Conservation (phyloP, 805 yeast genomes). For the Barnettozyma pratensis region DNA sequence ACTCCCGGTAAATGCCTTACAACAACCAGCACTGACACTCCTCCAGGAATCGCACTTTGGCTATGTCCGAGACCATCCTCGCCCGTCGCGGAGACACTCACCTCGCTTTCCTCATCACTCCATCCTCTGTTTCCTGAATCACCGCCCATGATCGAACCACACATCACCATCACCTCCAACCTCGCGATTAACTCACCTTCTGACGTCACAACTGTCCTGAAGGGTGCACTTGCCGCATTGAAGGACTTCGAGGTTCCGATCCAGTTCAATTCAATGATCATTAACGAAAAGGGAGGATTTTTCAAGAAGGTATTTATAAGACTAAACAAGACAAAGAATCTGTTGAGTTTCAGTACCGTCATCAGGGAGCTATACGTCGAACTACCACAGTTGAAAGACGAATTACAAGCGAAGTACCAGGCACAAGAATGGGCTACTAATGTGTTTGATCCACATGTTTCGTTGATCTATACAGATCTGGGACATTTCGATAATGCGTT, state of each 20-base stretch:
- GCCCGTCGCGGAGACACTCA: constrained; percentile 49
- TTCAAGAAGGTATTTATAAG: constrained; percentile 23
- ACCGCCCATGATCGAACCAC: constrained; percentile 69
- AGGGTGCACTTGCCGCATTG: constrained; percentile 54
- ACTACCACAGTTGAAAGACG: constrained; percentile 29
- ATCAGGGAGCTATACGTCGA: constrained; percentile 54
- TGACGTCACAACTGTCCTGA: constrained; percentile 55
- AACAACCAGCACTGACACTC: too few relatives aligned
- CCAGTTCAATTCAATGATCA: constrained; percentile 11
- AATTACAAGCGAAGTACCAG: constrained; percentile 32
- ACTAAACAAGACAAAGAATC: constrained; percentile 15
- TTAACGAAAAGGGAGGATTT: constrained; percentile 15
- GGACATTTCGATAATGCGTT: constrained; percentile 66
- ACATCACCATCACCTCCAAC: constrained; percentile 67
- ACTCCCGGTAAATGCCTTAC: too few relatives aligned
- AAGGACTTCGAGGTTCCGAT: constrained; percentile 10
- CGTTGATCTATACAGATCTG: constrained; percentile 60
- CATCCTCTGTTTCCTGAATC: constrained; percentile 62
- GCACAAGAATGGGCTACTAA: constrained; percentile 52
- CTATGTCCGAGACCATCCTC: constrained; percentile 59
- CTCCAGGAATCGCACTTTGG: constrained; percentile 54
- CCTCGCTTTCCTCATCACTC: constrained; percentile 57
- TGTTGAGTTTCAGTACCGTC: constrained; percentile 36
- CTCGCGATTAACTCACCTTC: constrained; percentile 44
- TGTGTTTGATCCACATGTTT: constrained; percentile 69